phyloP scores from a whole-genome alignment of 2,329 filamentous ascomycete genomes.

The Zarea fungicola region DNA sequence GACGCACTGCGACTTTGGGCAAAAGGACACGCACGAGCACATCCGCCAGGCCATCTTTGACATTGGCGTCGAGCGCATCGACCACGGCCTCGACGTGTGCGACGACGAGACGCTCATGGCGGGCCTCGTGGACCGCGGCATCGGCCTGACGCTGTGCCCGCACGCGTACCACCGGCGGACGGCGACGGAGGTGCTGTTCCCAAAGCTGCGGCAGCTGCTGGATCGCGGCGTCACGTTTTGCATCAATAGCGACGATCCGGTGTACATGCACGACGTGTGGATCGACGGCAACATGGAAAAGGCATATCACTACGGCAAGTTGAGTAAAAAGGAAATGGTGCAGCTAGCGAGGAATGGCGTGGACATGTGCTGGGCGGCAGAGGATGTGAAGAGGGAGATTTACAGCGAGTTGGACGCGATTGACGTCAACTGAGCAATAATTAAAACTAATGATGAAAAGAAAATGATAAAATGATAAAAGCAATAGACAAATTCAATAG shows the following conservation, averaged over 20 bases:
- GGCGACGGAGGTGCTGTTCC: conserved; percentile 44
- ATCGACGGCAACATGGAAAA: conserved; percentile 42
- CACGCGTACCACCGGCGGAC: conserved; percentile 19
- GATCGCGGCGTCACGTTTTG: conserved; percentile 59
- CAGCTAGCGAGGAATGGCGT: conserved; percentile 37
- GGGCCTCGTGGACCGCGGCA: conserved; percentile 48
- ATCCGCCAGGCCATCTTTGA: conserved; percentile 57
- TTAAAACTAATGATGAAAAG: too few relatives aligned
- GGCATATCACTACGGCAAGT: conserved; percentile 33
- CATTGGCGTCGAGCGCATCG: conserved; percentile 59
- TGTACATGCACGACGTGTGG: conserved; percentile 62
- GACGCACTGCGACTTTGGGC: conserved; percentile 46
- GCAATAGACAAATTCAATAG: too few relatives aligned
- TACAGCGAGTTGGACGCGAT: conserved; percentile 22
- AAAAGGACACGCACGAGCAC: conserved; percentile 41
- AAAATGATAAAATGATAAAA: too few relatives aligned
- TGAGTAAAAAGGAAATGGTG: conserved; percentile 38
- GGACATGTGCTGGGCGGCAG: conserved; percentile 41
- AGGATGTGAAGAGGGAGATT: conserved; percentile 29
- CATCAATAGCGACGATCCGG: conserved; percentile 67
- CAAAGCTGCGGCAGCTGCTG: conserved; percentile 44
- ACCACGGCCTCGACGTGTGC: conserved; percentile 63
- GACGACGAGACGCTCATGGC: conserved; percentile 53
- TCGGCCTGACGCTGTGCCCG: conserved; percentile 65
- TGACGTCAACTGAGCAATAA: conserved; percentile 8